phyloP scores from a whole-genome alignment of 148 eudicot genomes.

The Hydrangea macrophylla region DNA sequence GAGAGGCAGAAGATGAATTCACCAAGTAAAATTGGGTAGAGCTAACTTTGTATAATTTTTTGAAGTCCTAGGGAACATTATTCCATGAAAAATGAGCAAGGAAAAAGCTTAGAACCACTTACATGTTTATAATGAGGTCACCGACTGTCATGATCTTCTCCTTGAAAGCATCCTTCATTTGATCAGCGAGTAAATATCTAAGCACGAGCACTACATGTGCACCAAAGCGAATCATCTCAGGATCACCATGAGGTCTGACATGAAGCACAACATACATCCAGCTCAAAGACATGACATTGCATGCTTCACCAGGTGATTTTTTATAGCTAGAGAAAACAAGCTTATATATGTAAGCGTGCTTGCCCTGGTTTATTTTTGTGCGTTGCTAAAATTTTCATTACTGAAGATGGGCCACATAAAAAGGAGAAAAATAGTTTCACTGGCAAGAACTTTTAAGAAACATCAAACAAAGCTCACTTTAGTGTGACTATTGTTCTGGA shows the following conservation, averaged over 20 bases:
- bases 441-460: neutral
- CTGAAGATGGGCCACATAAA: neutral
- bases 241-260: slow-evolving; percentile 83
- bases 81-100: neutral
- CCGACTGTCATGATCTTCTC: slow-evolving; percentile 93
- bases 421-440: neutral
- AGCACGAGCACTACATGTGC: slow-evolving; percentile 94
- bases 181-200: slow-evolving; percentile 69
- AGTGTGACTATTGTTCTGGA: neutral
- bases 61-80: neutral
- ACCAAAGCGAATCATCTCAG: slow-evolving; percentile 95
- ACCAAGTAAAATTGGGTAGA: too few relatives aligned
- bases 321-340: neutral
- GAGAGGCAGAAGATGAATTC: too few relatives aligned
- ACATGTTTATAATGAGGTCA: slow-evolving; percentile 96
- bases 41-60: too few relatives aligned
- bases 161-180: slow-evolving; percentile 68
- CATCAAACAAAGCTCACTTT: neutral
- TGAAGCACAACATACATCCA: slow-evolving; percentile 12
- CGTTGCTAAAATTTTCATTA: neutral
- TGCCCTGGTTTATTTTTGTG: neutral
- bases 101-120: slow-evolving; percentile 21
- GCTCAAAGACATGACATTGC: neutral
- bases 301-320: neutral
- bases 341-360: neutral